Conservation (phyloP, 2,329 filamentous ascomycete genomes). For the Chaetomium olivaceum region DNA sequence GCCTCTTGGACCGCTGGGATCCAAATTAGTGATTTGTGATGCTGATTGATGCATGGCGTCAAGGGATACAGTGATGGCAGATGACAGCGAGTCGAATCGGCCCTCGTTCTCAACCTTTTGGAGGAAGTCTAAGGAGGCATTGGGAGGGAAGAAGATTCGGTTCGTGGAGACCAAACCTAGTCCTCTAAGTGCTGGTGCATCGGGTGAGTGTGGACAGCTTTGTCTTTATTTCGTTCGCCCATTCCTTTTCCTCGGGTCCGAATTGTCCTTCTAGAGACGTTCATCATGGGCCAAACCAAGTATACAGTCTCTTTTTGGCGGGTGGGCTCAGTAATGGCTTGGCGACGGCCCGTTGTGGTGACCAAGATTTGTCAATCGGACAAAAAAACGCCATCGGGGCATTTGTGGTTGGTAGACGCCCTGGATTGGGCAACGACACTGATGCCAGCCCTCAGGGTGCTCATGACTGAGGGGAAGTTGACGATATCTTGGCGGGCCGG, state of each 20-base stretch:
- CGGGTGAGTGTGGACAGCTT: background rate
- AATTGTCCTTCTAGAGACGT: background rate
- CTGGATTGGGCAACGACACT: background rate
- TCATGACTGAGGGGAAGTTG: background rate
- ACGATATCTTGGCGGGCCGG: background rate
- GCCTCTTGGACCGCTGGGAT: background rate
- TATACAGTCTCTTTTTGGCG: background rate
- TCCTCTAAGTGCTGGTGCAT: background rate
- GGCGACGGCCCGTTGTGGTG: conserved; percentile 4
- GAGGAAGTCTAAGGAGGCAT: conserved; percentile 46
- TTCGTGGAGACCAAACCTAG: conserved; percentile 37
- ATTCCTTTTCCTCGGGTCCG: background rate
- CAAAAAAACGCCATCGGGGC: background rate
- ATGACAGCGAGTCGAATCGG: conserved; percentile 31
- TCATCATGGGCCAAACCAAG: background rate
- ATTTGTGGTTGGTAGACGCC: background rate
- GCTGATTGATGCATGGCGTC: background rate
- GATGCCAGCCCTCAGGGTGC: conserved; percentile 3
- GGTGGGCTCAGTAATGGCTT: background rate
- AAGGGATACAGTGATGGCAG: conserved; percentile 2
- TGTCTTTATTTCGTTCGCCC: background rate
- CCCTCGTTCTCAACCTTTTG: conserved; percentile 53
- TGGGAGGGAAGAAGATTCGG: conserved; percentile 38
- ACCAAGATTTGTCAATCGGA: conserved; percentile 16
- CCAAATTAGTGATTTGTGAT: background rate